phyloP scores from a whole-genome alignment of 2,329 filamentous ascomycete species.

The Leptographium wingfieldii region DNA sequence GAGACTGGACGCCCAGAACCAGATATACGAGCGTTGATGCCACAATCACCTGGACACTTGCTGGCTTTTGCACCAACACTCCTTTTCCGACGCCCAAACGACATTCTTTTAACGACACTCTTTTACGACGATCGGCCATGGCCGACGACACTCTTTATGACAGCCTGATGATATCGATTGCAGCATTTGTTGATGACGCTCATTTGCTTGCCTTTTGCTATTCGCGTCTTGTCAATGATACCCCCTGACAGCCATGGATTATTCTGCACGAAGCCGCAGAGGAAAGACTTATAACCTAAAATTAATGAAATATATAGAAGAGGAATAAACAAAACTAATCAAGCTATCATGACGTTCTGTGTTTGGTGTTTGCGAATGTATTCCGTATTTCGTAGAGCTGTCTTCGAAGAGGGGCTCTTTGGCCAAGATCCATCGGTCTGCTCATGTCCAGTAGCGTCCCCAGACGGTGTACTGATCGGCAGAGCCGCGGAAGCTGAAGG shows the following conservation, averaged over 20 bases:
- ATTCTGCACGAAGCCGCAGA: background rate
- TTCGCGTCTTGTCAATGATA: constrained; percentile 6
- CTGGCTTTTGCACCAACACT: background rate
- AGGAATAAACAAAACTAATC: no score
- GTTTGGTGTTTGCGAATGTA: no score
- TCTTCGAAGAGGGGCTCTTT: no score
- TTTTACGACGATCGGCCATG: background rate
- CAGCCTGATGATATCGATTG: background rate
- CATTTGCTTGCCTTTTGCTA: background rate
- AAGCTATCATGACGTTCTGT: no score
- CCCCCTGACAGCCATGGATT: constrained; percentile 2
- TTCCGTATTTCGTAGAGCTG: no score
- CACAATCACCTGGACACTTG: background rate
- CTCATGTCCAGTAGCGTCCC: constrained; percentile 62
- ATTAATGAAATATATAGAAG: background rate
- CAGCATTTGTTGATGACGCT: background rate
- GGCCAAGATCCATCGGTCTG: no score
- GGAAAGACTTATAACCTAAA: background rate
- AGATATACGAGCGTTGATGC: background rate
- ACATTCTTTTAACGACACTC: background rate
- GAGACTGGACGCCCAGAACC: background rate
- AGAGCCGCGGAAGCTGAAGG: constrained; percentile 64
- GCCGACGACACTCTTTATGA: background rate
- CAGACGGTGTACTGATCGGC: constrained; percentile 58
- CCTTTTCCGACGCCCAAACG: background rate